phyloP scores from a whole-genome alignment of 2,329 filamentous ascomycete species.

The Niveomyces coronatus region DNA sequence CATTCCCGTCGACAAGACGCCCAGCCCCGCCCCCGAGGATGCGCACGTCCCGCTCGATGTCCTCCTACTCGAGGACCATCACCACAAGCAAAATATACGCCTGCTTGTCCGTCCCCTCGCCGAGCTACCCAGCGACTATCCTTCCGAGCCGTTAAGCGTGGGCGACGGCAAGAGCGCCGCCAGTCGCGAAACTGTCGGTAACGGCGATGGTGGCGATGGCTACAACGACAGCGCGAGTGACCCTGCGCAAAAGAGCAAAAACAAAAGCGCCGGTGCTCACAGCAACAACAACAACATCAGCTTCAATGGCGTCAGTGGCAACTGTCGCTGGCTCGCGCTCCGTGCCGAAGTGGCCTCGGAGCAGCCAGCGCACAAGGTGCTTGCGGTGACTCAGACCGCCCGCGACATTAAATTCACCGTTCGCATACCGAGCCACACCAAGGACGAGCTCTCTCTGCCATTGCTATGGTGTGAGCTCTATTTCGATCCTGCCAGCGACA shows the following conservation, averaged over 20 bases:
- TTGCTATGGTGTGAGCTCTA: conserved; percentile 51
- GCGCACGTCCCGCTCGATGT: conserved; percentile 43
- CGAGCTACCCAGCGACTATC: conserved; percentile 38
- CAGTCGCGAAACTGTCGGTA: too few species aligned
- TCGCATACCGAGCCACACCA: conserved; percentile 43
- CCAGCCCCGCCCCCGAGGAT: conserved; percentile 24
- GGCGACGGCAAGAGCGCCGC: too few species aligned
- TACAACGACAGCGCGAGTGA: too few species aligned
- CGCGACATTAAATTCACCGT: conserved; percentile 52
- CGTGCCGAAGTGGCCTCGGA: conserved; percentile 43
- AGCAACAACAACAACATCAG: too few species aligned
- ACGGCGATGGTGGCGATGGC: too few species aligned
- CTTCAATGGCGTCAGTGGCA: too few species aligned
- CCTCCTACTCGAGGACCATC: conserved; percentile 39
- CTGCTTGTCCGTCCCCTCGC: conserved; percentile 47
- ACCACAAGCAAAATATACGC: conserved; percentile 45
- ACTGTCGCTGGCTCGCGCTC: conserved; percentile 46
- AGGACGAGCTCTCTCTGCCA: conserved; percentile 32
- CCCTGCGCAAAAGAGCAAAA: too few species aligned
- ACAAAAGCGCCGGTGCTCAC: too few species aligned
- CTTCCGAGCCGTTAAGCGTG: conserved; percentile 44
- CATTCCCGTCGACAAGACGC: conserved; percentile 33
- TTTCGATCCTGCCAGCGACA: conserved; percentile 49
- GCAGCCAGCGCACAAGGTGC: conserved; percentile 44
- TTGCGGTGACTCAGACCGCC: conserved; percentile 50